These are phyloP conservation scores for Durio zibethinus DNA, from an alignment of 345 rosid species.

Conservation along the genomic window DNA sequence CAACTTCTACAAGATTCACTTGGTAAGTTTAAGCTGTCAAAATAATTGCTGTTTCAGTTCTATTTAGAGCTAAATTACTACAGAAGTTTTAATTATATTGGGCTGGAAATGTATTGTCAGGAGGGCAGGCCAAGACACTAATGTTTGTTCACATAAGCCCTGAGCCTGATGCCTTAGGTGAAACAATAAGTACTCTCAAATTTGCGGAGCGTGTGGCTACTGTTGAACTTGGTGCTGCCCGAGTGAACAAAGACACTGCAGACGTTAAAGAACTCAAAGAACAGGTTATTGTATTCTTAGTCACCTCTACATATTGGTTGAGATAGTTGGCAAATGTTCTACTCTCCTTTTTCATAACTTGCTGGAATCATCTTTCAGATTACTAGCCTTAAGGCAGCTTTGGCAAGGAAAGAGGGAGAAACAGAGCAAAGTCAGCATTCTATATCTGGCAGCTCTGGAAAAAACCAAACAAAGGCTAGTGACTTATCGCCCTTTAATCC, in stretches of 20 bases:
- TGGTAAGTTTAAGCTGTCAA: constrained; percentile 41
- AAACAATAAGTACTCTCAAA: constrained; percentile 90
- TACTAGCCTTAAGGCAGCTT: constrained; percentile 76
- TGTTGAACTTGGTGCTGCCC: constrained; percentile 92
- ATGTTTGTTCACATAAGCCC: constrained; percentile 99
- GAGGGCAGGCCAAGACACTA: constrained; percentile 96
- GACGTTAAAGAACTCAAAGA: constrained; percentile 93
- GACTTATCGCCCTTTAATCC: constrained; percentile 41
- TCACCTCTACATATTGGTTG: constrained; percentile 1
- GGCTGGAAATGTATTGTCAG: constrained; percentile 38
- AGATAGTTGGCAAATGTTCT: neutral
- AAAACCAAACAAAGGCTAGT: constrained; percentile 46
- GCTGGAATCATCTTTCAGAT: constrained; percentile 41
- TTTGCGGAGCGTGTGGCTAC: constrained; percentile 98
- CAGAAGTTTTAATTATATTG: neutral
- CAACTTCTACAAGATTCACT: constrained; percentile 96
- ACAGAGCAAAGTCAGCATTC: constrained; percentile 40
- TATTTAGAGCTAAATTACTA: neutral
- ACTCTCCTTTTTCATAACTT: neutral
- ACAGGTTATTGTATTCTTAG: constrained; percentile 45
- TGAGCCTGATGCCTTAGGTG: constrained; percentile 78
- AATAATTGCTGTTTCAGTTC: neutral
- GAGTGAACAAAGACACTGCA: constrained; percentile 67
- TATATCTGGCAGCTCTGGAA: constrained; percentile 49
- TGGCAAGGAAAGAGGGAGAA: constrained; percentile 68